These are phyloP conservation scores for Lepidium aucheri DNA, from an alignment of 345 rosid genomes.

Conservation along the genomic window DNA sequence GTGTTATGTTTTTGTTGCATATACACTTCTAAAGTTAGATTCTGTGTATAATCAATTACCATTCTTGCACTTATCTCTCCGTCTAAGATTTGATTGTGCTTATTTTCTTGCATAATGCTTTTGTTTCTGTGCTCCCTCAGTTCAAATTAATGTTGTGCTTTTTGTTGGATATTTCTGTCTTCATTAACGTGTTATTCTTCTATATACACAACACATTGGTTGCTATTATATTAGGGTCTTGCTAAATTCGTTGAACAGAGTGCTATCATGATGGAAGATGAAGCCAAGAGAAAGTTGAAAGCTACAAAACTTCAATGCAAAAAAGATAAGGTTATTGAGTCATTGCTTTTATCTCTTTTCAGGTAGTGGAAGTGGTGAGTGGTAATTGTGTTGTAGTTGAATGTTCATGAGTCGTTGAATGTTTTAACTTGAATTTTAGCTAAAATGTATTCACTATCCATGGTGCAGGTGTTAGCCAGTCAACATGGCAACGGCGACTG, in stretches of 20 bases:
- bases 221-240: conserved; percentile 66
- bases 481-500: conserved; percentile 36
- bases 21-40: not conserved
- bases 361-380: too few species aligned
- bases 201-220: too few species aligned
- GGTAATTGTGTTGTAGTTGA: too few species aligned
- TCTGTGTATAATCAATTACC: not conserved
- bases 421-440: not conserved
- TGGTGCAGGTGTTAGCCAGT: conserved; percentile 30
- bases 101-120: conserved; percentile 4
- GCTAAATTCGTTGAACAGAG: conserved; percentile 99
- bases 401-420: not conserved
- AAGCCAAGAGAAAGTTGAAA: conserved; percentile 68
- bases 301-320: conserved; percentile 88
- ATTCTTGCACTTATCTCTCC: too few species aligned
- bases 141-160: not conserved
- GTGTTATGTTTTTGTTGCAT: not conserved
- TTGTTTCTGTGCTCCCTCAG: not conserved
- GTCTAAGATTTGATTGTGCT: too few species aligned
- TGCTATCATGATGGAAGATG: conserved; percentile 95
- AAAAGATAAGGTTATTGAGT: conserved; percentile 27
- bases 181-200: too few species aligned
- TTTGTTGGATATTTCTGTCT: too few species aligned
- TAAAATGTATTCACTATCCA: not conserved
- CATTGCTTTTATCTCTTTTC: too few species aligned